Base-by-base conservation (phyloP, 345 rosid species). In the Gossypium longicalyx region DNA sequence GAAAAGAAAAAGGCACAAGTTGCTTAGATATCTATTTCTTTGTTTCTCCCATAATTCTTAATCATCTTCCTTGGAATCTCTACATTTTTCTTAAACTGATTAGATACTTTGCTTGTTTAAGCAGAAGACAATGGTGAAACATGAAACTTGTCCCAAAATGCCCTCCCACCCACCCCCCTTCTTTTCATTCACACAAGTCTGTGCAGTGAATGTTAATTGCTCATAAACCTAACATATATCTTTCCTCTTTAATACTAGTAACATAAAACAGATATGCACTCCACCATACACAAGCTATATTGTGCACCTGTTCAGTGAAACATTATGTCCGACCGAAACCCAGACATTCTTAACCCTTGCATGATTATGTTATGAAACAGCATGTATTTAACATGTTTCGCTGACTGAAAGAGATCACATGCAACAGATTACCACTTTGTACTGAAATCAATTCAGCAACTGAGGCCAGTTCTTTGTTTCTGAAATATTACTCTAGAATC, bases 401-500 rank as follows among this genome's bases (percentile, higher is more conserved):
- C 68, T 16, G 51, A 45, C 47, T 12, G 29, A 34, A 68, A 47
- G 41, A 23, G 70, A 27, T 60, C n/a, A 17, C 61, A 15, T 52
- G 13, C 45, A 59, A 70, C 11, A 16, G 34, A 19, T 60, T 15
- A 16, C 12, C 25, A 74, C 13, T 70, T 56, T 58, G 10, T 29
- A 72, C 29, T 25, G 13, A 3, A 58, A 19, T 58, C 38, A 58
- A 58, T 58, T 22, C 5, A 23, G 63, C 51, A 63, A 52, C 12
- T 47, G 6, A 25, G 22, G 56, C 71, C 60, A 57, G 51, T 66
- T 66, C 75, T 38, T 41, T 61, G 51, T 57, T 67, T 67, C 58
- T 23, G 27, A 53, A 67, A 57, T 15, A 12, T 20, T 2, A 62
- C 64, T 12, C 38, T 60, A 38, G 48, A 72, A 57, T 29, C 44